phyloP scores from a whole-genome alignment of 108 stramenopile genomes.

The Conticribra weissflogii region DNA sequence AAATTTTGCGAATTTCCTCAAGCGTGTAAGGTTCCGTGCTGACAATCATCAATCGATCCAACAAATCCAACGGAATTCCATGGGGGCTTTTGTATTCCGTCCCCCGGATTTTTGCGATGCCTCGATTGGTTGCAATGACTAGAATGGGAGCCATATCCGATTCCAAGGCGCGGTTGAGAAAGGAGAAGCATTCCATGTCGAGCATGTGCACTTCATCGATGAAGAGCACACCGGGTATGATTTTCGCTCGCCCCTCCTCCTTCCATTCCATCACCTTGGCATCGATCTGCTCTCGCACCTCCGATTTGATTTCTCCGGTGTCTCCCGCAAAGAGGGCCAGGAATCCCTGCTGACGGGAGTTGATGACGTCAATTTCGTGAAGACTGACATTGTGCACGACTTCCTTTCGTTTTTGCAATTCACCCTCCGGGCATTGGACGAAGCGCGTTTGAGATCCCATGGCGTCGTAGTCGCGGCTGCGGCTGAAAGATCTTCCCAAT shows the following conservation, averaged over 20 bases:
- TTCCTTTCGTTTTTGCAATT: constrained; percentile 97
- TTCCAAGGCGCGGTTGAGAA: constrained; percentile 92
- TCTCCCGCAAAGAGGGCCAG: constrained; percentile 98
- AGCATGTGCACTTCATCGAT: constrained; percentile 99
- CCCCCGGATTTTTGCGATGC: constrained; percentile 91
- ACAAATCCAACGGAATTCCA: constrained; percentile 96
- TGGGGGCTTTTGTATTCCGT: constrained; percentile 96
- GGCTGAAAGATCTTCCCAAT: constrained; percentile 94
- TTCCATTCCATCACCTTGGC: constrained; percentile 96
- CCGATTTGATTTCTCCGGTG: constrained; percentile 98
- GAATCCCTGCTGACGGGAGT: constrained; percentile 98
- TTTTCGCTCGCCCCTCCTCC: constrained; percentile 97
- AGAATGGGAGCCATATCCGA: constrained; percentile 90
- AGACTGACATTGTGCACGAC: constrained; percentile 95
- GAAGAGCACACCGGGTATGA: constrained; percentile 98
- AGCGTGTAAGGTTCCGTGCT: constrained; percentile 90
- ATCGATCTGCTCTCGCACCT: constrained; percentile 98
- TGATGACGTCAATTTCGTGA: constrained; percentile 99
- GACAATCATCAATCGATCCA: constrained; percentile 98
- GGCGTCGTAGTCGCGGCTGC: constrained; percentile 97
- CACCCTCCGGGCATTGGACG: constrained; percentile 98
- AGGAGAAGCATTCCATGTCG: constrained; percentile 96
- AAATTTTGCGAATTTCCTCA: constrained; percentile 87
- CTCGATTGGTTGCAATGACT: constrained; percentile 94
- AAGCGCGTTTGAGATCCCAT: constrained; percentile 98